Percentiles rank a stretch among this genome's conserved stretches.
These are phyloP conservation scores for Limtongia smithiae DNA, from an alignment of 805 yeast species.

Conservation along the genomic window DNA sequence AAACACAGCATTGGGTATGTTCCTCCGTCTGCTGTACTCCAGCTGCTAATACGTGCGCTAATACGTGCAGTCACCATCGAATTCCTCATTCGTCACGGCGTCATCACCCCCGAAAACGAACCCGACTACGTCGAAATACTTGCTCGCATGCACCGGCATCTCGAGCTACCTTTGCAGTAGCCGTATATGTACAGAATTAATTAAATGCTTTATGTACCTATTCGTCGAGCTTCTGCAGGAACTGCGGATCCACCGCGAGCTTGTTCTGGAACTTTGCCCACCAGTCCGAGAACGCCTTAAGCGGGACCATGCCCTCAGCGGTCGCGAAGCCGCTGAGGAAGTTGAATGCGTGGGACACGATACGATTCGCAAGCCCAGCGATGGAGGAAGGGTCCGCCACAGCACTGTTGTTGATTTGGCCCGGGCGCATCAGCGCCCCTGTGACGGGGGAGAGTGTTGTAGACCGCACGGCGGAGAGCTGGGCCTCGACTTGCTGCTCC, in stretches of 20 bases:
- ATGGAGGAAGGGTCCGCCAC: slow-evolving; percentile 44
- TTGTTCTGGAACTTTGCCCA: slow-evolving; percentile 85
- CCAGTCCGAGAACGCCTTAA: slow-evolving; percentile 88
- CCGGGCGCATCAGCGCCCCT: slow-evolving; percentile 30
- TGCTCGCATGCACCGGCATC: slow-evolving; percentile 57
- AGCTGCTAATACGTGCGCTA: too few relatives aligned
- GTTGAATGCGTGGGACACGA: slow-evolving; percentile 89
- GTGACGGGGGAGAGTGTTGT: slow-evolving; percentile 31
- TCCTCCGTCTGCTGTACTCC: too few relatives aligned
- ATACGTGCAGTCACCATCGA: slow-evolving; percentile 66
- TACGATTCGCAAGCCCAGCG: slow-evolving; percentile 74
- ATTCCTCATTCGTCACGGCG: slow-evolving; percentile 82
- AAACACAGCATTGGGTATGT: slow-evolving; percentile 61
- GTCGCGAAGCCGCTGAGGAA: slow-evolving; percentile 86
- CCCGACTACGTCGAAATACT: slow-evolving; percentile 60
- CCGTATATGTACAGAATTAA: background rate
- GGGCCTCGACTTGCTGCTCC: slow-evolving; percentile 57
- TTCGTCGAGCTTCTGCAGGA: slow-evolving; percentile 51
- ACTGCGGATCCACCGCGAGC: slow-evolving; percentile 75
- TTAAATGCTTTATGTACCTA: slow-evolving; percentile 8
- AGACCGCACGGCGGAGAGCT: slow-evolving; percentile 46
- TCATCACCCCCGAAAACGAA: slow-evolving; percentile 62
- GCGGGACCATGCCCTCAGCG: slow-evolving; percentile 72
- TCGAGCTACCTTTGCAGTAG: slow-evolving; percentile 61
- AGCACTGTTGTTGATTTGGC: slow-evolving; percentile 30